A percentile compares a stretch with the other conserved stretches of the same genome.
Conservation (phyloP, 129 eudicot species). For the Lactuca sativa region DNA sequence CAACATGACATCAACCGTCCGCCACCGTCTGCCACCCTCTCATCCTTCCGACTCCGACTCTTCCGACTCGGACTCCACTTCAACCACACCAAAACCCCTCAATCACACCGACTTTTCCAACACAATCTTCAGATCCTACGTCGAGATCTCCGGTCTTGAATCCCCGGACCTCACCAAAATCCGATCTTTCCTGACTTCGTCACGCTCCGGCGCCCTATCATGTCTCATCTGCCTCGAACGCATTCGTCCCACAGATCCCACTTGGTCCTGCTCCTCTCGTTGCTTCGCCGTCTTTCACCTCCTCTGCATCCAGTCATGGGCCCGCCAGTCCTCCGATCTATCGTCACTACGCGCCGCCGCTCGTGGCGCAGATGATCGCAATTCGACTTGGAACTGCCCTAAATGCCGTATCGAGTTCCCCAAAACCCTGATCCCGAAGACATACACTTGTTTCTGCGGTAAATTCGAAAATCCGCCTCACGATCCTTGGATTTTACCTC, state of each 20-base stretch:
- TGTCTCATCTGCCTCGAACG: constrained; percentile 98
- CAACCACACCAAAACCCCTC: constrained; percentile 35
- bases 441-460: constrained; percentile 73
- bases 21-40: constrained; percentile 38
- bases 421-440: constrained; percentile 64
- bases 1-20: constrained; percentile 43
- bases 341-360: constrained; percentile 73
- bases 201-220: constrained; percentile 92
- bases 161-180: constrained; percentile 68
- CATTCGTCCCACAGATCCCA: constrained; percentile 73
- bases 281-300: constrained; percentile 92
- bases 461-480: constrained; percentile 72
- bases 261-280: constrained; percentile 86
- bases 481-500: constrained; percentile 97
- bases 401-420: constrained; percentile 85
- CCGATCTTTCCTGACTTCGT: constrained; percentile 85
- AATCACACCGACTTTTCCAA: constrained; percentile 77
- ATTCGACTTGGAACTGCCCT: constrained; percentile 84
- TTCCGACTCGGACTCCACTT: constrained; percentile 53
- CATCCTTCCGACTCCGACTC: constrained; percentile 62
- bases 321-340: constrained; percentile 74
- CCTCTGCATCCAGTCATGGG: constrained; percentile 90
- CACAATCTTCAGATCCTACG: constrained; percentile 81
- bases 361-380: constrained; percentile 58
- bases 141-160: constrained; percentile 45